Conservation (phyloP, 2,329 filamentous ascomycete species). For the Lasiodiplodia citricola region DNA sequence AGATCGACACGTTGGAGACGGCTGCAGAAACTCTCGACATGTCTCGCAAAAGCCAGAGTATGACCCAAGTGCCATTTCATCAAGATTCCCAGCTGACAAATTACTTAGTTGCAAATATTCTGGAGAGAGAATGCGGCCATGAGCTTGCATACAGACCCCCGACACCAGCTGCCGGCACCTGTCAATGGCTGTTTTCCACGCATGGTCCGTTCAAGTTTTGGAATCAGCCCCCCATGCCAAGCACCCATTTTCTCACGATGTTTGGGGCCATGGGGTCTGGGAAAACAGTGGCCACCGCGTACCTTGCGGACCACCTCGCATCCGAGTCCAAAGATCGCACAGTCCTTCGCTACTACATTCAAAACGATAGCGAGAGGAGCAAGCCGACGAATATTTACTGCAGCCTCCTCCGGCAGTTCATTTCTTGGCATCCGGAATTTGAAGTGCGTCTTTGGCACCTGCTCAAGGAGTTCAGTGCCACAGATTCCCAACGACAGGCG, state of each 20-base stretch:
- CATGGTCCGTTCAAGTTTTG: neutral
- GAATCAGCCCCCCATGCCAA: neutral
- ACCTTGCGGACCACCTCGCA: neutral
- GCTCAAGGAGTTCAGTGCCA: neutral
- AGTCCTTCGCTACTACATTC: conserved; percentile 3
- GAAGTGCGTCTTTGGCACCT: neutral
- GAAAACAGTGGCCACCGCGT: conserved; percentile 5
- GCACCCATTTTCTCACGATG: neutral
- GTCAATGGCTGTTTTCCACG: neutral
- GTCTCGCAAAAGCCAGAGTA: neutral
- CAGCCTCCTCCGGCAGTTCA: conserved; percentile 4
- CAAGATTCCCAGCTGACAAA: neutral
- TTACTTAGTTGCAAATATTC: neutral
- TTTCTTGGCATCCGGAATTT: neutral
- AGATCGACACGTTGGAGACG: neutral
- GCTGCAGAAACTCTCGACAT: neutral
- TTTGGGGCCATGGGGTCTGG: conserved; percentile 16
- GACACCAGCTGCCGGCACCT: neutral
- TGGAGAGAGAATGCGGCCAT: neutral
- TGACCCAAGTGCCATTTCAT: neutral
- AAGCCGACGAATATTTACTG: neutral
- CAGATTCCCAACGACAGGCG: neutral
- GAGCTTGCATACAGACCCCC: neutral
- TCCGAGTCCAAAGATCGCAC: neutral
- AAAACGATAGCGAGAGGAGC: neutral